These are phyloP conservation scores for Sporisorium graminicola DNA, from an alignment of 1,284 basidiomycete genomes.

Conservation along the genomic window DNA sequence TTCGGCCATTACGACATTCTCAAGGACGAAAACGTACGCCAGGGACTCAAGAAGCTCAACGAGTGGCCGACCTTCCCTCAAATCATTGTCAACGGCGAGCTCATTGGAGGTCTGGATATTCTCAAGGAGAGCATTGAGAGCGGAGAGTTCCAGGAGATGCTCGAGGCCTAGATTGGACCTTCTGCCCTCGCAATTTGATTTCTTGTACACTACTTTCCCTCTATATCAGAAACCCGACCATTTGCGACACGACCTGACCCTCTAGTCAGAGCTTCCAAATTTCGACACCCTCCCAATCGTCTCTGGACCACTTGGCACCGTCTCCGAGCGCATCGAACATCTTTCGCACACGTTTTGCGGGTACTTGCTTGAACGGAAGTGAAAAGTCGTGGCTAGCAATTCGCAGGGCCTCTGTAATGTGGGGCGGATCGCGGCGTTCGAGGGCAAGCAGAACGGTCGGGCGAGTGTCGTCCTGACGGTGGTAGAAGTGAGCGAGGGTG, in stretches of 20 bases:
- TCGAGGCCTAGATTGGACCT: constrained; percentile 56
- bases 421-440: constrained; percentile 37
- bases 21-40: constrained; percentile 80
- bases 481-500: constrained; percentile 74
- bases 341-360: constrained; percentile 76
- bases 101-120: constrained; percentile 77
- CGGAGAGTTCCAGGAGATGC: constrained; percentile 78
- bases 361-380: constrained; percentile 76
- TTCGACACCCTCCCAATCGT: constrained; percentile 82
- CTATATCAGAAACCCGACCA: too few relatives aligned
- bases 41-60: constrained; percentile 86
- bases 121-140: constrained; percentile 71
- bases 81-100: constrained; percentile 78
- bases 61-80: constrained; percentile 82
- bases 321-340: constrained; percentile 75
- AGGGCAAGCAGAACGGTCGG: constrained; percentile 72
- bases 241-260: not conserved
- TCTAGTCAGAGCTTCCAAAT: constrained; percentile 75
- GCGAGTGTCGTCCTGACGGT: constrained; percentile 59
- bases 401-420: constrained; percentile 34
- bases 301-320: constrained; percentile 74
- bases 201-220: constrained; percentile 37
- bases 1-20: constrained; percentile 82
- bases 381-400: constrained; percentile 71
- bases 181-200: not conserved